Conservation (phyloP, 495 filamentous ascomycete species). For the Podospora appendiculata region DNA sequence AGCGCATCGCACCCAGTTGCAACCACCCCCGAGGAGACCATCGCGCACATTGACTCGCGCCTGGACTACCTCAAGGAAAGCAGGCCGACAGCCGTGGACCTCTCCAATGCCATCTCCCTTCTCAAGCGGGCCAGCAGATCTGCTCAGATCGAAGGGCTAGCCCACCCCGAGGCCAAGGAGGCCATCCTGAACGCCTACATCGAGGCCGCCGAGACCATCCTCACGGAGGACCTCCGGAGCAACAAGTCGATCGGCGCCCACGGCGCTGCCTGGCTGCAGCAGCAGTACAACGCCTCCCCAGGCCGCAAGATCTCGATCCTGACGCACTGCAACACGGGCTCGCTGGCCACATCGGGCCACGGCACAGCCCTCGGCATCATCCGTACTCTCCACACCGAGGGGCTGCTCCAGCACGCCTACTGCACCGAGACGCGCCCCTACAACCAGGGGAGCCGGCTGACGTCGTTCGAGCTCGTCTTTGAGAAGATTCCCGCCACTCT, state of each 20-base stretch:
- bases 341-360: conserved; percentile 91
- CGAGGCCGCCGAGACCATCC: conserved; percentile 71
- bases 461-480: conserved; percentile 90
- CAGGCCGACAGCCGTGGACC: conserved; percentile 88
- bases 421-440: conserved; percentile 97
- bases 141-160: conserved; percentile 21
- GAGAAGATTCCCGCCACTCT: conserved; percentile 89
- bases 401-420: conserved; percentile 67
- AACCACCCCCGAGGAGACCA: conserved; percentile 47
- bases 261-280: conserved; percentile 75
- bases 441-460: conserved; percentile 93
- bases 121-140: conserved; percentile 52
- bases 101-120: conserved; percentile 79
- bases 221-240: conserved; percentile 77
- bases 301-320: conserved; percentile 58
- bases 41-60: conserved; percentile 59
- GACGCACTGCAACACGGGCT: conserved; percentile 98
- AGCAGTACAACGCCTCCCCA: conserved; percentile 31
- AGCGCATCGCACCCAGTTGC: conserved; percentile 5
- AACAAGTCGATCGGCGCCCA: conserved; percentile 77
- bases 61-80: conserved; percentile 79
- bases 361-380: conserved; percentile 93
- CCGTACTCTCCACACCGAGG: conserved; percentile 63
- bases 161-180: conserved; percentile 25
- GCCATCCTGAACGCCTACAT: conserved; percentile 61